These are phyloP conservation scores for Cladosporium sp. DNA, from an alignment of 2,329 filamentous ascomycete species.

Conservation along the genomic window DNA sequence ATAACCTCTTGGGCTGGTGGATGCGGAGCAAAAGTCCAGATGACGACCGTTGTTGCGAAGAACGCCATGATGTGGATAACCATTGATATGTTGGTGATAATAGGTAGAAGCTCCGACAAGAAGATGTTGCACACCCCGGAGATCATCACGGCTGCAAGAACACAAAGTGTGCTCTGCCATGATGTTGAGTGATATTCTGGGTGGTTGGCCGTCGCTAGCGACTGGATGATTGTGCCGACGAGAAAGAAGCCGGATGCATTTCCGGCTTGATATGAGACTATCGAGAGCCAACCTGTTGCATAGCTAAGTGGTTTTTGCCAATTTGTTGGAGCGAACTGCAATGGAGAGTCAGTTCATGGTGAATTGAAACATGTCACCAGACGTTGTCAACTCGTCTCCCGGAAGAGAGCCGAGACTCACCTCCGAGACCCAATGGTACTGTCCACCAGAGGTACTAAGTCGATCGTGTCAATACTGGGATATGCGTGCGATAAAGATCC, in stretches of 20 bases:
- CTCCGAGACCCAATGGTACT: conserved; percentile 33
- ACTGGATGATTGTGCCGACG: conserved; percentile 7
- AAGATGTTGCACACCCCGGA: conserved; percentile 39
- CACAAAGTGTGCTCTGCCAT: conserved; percentile 28
- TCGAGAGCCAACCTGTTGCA: conserved; percentile 22
- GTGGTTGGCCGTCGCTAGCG: neutral
- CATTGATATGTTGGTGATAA: conserved; percentile 36
- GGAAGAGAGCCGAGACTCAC: neutral
- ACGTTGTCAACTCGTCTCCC: neutral
- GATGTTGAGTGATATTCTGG: neutral
- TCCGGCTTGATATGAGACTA: neutral
- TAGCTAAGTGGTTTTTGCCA: conserved; percentile 28
- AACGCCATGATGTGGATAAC: conserved; percentile 47
- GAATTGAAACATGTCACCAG: neutral
- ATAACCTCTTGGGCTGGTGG: conserved; percentile 35
- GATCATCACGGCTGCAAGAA: conserved; percentile 31
- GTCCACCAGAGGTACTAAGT: conserved; percentile 17
- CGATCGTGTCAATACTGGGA: conserved; percentile 22
- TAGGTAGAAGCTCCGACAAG: conserved; percentile 35
- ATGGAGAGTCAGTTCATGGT: neutral
- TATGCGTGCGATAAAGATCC: neutral
- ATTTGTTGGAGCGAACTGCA: conserved; percentile 28
- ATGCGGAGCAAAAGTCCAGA: conserved; percentile 37
- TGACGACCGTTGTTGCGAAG: conserved; percentile 43
- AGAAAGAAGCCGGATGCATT: conserved; percentile 4